phyloP scores from a whole-genome alignment of 129 eudicot species.

The Apium graveolens region DNA sequence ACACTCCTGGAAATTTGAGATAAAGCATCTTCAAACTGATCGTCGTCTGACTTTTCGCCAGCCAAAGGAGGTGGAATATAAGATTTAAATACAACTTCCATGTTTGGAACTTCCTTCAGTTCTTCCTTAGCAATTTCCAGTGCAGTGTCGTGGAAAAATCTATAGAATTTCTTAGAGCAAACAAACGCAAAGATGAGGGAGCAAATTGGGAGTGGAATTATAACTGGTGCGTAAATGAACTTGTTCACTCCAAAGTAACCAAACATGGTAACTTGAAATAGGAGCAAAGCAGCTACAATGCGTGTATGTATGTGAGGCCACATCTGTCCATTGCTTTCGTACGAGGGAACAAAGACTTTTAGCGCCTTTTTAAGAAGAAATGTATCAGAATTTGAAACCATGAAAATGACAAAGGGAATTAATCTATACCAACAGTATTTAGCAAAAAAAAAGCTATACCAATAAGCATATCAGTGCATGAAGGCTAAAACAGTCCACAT shows the following conservation, averaged over 20 bases:
- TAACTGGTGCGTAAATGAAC: conserved; percentile 38
- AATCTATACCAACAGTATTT: background rate
- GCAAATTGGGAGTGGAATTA: conserved; percentile 62
- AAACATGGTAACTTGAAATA: conserved; percentile 71
- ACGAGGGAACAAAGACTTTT: conserved; percentile 70
- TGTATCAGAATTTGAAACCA: background rate
- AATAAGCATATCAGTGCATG: background rate
- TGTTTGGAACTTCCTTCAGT: conserved; percentile 52
- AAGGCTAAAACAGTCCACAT: background rate
- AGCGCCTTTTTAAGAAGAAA: conserved; percentile 34
- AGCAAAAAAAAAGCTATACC: no score
- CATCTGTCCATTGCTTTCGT: conserved; percentile 83
- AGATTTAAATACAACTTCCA: conserved; percentile 58
- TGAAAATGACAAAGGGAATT: conserved; percentile 23
- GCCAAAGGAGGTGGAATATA: conserved; percentile 57
- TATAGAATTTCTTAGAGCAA: conserved; percentile 54
- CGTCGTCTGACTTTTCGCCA: conserved; percentile 28
- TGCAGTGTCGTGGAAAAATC: conserved; percentile 56
- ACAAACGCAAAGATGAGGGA: conserved; percentile 51
- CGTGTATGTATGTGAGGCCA: conserved; percentile 86
- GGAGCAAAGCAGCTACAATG: conserved; percentile 50
- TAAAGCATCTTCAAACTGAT: conserved; percentile 38
- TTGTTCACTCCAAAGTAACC: conserved; percentile 64
- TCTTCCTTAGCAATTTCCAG: conserved; percentile 57
- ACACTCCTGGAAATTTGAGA: conserved; percentile 28